Percentiles rank a stretch among this genome's conserved stretches.
phyloP scores from a whole-genome alignment of 2,329 filamentous ascomycete species.

The Xylaria polymorpha region DNA sequence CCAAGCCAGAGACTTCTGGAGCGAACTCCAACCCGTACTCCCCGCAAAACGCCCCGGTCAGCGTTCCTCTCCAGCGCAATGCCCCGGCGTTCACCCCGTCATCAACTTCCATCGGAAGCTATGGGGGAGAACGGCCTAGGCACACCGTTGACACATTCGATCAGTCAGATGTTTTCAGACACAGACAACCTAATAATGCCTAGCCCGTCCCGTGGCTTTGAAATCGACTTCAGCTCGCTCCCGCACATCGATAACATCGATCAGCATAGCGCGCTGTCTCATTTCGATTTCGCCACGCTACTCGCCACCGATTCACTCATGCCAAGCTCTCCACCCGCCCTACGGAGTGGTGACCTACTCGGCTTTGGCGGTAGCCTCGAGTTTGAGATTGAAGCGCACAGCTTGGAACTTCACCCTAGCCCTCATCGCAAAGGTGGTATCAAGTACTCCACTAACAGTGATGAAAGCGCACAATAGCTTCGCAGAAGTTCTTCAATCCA shows the following conservation, averaged over 20 bases:
- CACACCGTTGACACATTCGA: constrained; percentile 52
- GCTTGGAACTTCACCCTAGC: constrained; percentile 23
- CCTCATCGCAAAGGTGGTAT: constrained; percentile 18
- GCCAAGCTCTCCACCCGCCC: constrained; percentile 61
- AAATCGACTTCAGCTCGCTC: constrained; percentile 58
- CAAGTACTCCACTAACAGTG: constrained; percentile 11
- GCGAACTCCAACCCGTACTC: constrained; percentile 59
- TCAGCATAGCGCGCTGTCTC: constrained; percentile 33
- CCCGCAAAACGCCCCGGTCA: constrained; percentile 55
- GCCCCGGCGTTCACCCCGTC: constrained; percentile 54
- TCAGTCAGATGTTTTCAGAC: constrained; percentile 73
- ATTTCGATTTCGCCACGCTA: constrained; percentile 61
- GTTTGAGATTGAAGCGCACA: constrained; percentile 28
- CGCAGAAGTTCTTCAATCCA: neutral
- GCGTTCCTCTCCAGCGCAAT: constrained; percentile 23
- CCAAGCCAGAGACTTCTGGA: constrained; percentile 59
- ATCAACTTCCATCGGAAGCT: constrained; percentile 43
- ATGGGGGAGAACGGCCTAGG: constrained; percentile 38
- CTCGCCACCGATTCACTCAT: constrained; percentile 61
- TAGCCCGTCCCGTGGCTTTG: constrained; percentile 53
- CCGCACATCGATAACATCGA: constrained; percentile 53
- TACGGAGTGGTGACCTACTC: constrained; percentile 42
- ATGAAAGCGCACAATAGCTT: constrained; percentile 6
- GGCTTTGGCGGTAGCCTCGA: constrained; percentile 42
- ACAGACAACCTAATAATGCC: constrained; percentile 59